Evolutionary conservation across 2,329 filamentous ascomycete genomes (phyloP).

Genomic region (Magnaporthiopsis poae): DNA sequence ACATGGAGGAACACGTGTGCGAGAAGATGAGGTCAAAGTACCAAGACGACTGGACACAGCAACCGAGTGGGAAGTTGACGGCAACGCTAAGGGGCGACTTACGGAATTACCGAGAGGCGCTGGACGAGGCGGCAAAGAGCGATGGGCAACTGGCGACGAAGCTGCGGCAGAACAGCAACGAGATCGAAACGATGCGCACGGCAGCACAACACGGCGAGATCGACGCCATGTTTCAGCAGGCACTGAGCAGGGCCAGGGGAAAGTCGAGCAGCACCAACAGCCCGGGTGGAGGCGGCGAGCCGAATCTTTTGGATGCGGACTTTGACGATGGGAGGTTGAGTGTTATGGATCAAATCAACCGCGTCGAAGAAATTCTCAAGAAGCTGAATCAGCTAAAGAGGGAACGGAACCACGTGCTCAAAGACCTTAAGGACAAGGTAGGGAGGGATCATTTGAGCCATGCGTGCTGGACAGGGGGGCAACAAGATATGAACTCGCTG

Average conservation of each 20-base stretch:
- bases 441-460: constrained; percentile 21
- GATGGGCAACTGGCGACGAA: constrained; percentile 77
- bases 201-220: constrained; percentile 80
- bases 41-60: constrained; percentile 89
- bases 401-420: constrained; percentile 82
- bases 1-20: constrained; percentile 95
- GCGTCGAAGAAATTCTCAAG: constrained; percentile 81
- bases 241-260: constrained; percentile 67
- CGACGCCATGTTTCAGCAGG: constrained; percentile 79
- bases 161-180: constrained; percentile 71
- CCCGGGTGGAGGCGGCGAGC: constrained; percentile 51
- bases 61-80: constrained; percentile 83
- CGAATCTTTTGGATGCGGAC: constrained; percentile 81
- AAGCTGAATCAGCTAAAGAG: constrained; percentile 87
- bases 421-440: constrained; percentile 96
- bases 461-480: background rate
- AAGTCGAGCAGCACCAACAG: constrained; percentile 53
- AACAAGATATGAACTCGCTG: background rate
- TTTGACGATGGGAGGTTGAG: constrained; percentile 72
- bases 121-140: constrained; percentile 80
- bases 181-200: constrained; percentile 90
- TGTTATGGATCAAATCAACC: constrained; percentile 79
- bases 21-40: constrained; percentile 99
- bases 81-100: constrained; percentile 80
- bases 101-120: constrained; percentile 73